These are phyloP conservation scores for Penicillium maclennaniae DNA, from an alignment of 495 filamentous ascomycete species.

Conservation along the genomic window DNA sequence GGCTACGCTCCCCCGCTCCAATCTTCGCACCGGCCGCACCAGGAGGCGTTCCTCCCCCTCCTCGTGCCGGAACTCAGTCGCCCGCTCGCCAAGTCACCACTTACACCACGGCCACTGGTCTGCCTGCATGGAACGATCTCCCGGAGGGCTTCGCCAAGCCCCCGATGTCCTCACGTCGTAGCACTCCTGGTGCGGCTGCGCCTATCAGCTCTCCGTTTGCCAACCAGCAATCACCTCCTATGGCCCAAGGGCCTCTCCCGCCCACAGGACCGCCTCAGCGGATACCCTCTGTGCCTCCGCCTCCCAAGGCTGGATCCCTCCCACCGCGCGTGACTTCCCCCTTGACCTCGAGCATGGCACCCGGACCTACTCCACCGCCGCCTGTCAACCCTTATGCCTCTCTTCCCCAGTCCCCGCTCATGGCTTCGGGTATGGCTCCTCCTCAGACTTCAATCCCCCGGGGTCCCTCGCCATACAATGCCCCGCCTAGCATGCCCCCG, in stretches of 20 bases:
- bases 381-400: constrained; percentile 70
- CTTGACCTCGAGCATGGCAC: constrained; percentile 37
- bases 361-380: constrained; percentile 51
- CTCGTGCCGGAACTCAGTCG: constrained; percentile 54
- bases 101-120: constrained; percentile 65
- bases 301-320: constrained; percentile 45
- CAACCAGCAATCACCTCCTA: constrained; percentile 60
- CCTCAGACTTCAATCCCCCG: constrained; percentile 59
- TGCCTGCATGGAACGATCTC: constrained; percentile 89
- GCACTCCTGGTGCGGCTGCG: constrained; percentile 60
- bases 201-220: constrained; percentile 65
- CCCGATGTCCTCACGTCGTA: constrained; percentile 60
- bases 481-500: constrained; percentile 69
- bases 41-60: constrained; percentile 52
- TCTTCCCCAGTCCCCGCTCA: constrained; percentile 36
- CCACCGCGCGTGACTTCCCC: constrained; percentile 57
- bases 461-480: constrained; percentile 84
- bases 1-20: constrained; percentile 29
- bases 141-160: constrained; percentile 77
- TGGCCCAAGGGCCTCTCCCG: constrained; percentile 43
- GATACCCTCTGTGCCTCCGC: constrained; percentile 53
- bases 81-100: constrained; percentile 53
- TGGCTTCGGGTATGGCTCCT: constrained; percentile 33
- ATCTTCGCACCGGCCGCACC: constrained; percentile 41
- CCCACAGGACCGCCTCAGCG: constrained; percentile 36